Base-by-base conservation (phyloP, 352 stramenopile genomes). In the Globisporangium takayamanum region DNA sequence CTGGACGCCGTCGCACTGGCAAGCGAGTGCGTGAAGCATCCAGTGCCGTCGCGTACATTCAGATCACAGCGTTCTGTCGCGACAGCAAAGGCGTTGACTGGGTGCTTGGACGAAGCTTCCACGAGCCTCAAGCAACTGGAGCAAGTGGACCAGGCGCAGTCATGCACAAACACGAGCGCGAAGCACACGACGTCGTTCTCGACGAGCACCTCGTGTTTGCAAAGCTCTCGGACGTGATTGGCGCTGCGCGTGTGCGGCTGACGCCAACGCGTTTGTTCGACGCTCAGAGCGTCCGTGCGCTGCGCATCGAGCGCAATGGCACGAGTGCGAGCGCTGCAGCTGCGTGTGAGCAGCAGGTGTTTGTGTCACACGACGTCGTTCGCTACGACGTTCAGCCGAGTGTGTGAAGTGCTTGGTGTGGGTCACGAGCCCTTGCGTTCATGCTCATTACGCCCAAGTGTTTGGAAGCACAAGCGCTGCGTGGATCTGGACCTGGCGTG, bases 31-130 rank as follows among this genome's bases (percentile, higher is more conserved):
- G 28, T 8, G 14, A 39, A 16, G 50, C 47, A 22, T 28, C 58
- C 25, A 48, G 49, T 11, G 55, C 51, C 1, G 14, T 68, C 16
- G 22, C 53, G 25, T 66, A 57, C 42, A 30, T 71, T 15, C 55
- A 59, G 18, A 33, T 50, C 8, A 12, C 5, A 14, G 51, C 25
- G 7, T 33, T 71, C 12, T 66, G 60, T 18, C 52, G 61, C 18
- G 64, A 71, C 30, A 51, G 36, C 42, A 66, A 45, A 20, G 50
- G 42, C 33, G 46, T 60, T 16, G 52, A 53, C 10, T 71, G 64
- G 64, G 48, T 57, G 33, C 28, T 65, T 28, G 64, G 61, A 0
- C 53, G 50, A 7, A 52, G 41, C 15, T 68, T 65, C 26, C 30
- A 37, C 25, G 26, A 12, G n/a, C 11, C 18, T 22, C 60, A 63